Base-by-base conservation (phyloP, 2,329 filamentous ascomycete genomes). In the Epichloe amarillans region DNA sequence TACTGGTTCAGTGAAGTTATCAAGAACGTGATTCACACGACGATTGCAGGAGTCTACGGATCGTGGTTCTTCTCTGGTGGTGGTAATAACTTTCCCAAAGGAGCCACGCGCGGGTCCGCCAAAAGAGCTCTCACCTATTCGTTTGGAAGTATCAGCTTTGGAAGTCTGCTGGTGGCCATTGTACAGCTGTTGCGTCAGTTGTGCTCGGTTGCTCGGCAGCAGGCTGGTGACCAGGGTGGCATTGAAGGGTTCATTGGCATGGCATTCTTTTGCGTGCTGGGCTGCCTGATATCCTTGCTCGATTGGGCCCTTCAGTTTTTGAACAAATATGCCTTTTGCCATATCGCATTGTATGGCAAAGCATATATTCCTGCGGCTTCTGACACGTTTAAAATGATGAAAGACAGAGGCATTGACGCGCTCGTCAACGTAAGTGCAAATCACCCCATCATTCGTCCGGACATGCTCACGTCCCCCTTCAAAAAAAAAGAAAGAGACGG, bases 1-100 rank as follows among this genome's bases (percentile, higher is more conserved):
- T 96, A 94, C 69, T 97, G 91, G 91, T 83, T 95, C 56, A 84
- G 86, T 2, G 91, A 97, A 65, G 91, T 86, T 77, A 71, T 96
- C 59, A 96, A 96, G 72, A 95, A 95, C 68, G 89, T 87, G 0
- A 87, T 95, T 45, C 89, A 97, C 64, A 85, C 84, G 2, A 89
- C 82, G 23, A 85, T 95, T 52, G 86, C 88, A 0, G 90, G 91
- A 0, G 83, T 95, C 0, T 96, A 95, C 60, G 90, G 88, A 1
- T 84, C 85, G 0, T 97, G 91, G 91, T 97, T 95, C 70, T 96
- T 95, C 64, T 84, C 79, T 55, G 67, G 79, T 0, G 69, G 74
- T 52, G 36, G 36, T 2, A 30, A 15, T 77, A 81, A 42, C 30
- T 85, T 88, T 60, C 88, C 90, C 33, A 82, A 78, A 55, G 82